These are phyloP conservation scores for Helenozyma rhizophorensis DNA, from an alignment of 805 yeast species.

Conservation along the genomic window DNA sequence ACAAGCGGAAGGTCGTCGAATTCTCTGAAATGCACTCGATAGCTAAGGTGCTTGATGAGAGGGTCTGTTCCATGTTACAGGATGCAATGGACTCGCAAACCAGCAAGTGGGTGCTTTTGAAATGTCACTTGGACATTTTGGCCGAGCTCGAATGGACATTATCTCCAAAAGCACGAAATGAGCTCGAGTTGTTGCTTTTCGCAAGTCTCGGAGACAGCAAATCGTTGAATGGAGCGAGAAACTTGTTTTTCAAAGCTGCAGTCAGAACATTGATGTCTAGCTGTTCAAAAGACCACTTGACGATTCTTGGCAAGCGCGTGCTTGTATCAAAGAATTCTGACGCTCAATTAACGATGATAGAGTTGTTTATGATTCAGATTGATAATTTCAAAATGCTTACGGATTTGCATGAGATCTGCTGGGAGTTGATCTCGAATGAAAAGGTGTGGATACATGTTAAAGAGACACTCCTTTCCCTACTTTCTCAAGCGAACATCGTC, in stretches of 20 bases:
- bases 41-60: no score
- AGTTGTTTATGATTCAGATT: conserved; percentile 2
- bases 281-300: no score
- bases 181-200: no score
- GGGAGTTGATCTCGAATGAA: not conserved
- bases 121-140: no score
- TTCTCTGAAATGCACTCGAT: not conserved
- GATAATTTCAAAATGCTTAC: not conserved
- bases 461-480: not conserved
- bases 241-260: conserved; percentile 31
- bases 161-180: no score
- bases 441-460: conserved; percentile 2
- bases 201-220: no score
- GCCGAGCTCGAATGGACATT: no score
- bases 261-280: no score
- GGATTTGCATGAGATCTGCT: conserved; percentile 1
- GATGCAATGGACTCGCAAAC: no score
- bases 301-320: no score
- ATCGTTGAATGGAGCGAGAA: conserved; percentile 43
- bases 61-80: no score
- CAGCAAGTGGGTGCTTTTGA: no score
- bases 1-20: not conserved
- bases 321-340: conserved; percentile 3
- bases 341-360: conserved; percentile 5
- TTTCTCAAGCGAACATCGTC: not conserved